Evolutionary conservation across 495 filamentous ascomycete genomes (phyloP).

Genomic region (Neurospora hispaniola): DNA sequence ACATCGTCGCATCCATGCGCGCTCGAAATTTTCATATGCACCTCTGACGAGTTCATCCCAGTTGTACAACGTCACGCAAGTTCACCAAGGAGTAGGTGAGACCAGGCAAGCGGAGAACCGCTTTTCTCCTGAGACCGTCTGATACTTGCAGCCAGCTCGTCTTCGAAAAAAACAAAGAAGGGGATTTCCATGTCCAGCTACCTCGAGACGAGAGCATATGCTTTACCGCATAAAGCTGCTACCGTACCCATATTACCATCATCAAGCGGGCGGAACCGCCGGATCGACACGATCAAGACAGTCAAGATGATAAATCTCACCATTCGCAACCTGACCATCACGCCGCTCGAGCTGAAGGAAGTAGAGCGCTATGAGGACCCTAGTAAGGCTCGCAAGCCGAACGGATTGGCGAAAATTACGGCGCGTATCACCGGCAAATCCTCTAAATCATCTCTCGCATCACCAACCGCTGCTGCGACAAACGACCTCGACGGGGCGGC

Average conservation of each 20-base stretch:
- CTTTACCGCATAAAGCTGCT: not conserved
- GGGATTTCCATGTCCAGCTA: not conserved
- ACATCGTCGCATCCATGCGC: not conserved
- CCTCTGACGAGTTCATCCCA: not conserved
- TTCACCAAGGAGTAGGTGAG: not conserved
- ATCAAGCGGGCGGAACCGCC: not conserved
- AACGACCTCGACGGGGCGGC: constrained; percentile 4
- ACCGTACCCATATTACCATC: not conserved
- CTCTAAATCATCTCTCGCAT: constrained; percentile 10
- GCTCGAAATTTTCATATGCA: not conserved
- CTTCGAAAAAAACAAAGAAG: not conserved
- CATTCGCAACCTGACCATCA: constrained; percentile 80
- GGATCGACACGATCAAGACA: not conserved
- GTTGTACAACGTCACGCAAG: not conserved
- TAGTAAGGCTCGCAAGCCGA: constrained; percentile 14
- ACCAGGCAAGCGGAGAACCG: not conserved
- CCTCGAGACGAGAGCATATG: not conserved
- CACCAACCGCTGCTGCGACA: constrained; percentile 11
- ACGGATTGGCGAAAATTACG: constrained; percentile 35
- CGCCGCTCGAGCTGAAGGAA: constrained; percentile 57
- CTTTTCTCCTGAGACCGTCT: not conserved
- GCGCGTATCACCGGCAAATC: constrained; percentile 42
- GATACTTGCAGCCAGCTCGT: not conserved
- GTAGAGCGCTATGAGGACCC: constrained; percentile 57
- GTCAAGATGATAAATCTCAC: constrained; percentile 40